phyloP scores from a whole-genome alignment of 1,139 yeast genomes.

The Yamadazyma triangularis region DNA sequence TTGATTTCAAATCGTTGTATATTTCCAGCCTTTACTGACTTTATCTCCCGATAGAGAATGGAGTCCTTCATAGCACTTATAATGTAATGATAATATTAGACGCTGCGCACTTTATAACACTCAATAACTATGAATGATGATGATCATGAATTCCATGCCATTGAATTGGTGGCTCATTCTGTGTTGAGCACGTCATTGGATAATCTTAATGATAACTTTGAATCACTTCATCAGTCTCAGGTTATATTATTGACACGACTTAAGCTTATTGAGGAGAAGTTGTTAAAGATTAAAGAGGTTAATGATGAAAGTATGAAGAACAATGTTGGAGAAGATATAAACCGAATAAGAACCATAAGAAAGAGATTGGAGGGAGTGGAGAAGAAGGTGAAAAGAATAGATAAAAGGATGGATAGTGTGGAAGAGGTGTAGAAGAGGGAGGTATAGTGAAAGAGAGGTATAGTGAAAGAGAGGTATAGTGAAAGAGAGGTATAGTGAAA shows the following conservation, averaged over 20 bases:
- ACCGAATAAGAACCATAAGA: no score
- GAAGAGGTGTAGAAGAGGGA: no score
- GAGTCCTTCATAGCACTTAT: constrained; percentile 12
- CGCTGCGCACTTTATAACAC: no score
- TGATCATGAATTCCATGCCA: constrained; percentile 14
- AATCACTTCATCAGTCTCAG: constrained; percentile 54
- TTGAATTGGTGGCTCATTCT: constrained; percentile 41
- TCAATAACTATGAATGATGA: no score
- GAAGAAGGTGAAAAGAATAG: constrained; percentile 27
- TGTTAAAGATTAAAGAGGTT: constrained; percentile 10
- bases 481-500: no score
- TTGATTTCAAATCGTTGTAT: constrained; percentile 30
- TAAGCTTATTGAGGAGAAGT: constrained; percentile 36
- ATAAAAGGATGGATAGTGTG: constrained; percentile 20
- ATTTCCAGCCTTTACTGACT: constrained; percentile 36
- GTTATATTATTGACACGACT: constrained; percentile 48
- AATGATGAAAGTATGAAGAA: constrained; percentile 20
- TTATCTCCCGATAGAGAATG: constrained; percentile 30
- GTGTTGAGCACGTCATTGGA: constrained; percentile 53
- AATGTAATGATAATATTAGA: no score
- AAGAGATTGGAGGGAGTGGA: no score
- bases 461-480: no score
- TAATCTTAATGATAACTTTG: constrained; percentile 45
- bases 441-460: no score
- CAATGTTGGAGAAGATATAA: no score